These are phyloP conservation scores for Tuber umbilicatum DNA, from an alignment of 495 filamentous ascomycete species.

Conservation along the genomic window DNA sequence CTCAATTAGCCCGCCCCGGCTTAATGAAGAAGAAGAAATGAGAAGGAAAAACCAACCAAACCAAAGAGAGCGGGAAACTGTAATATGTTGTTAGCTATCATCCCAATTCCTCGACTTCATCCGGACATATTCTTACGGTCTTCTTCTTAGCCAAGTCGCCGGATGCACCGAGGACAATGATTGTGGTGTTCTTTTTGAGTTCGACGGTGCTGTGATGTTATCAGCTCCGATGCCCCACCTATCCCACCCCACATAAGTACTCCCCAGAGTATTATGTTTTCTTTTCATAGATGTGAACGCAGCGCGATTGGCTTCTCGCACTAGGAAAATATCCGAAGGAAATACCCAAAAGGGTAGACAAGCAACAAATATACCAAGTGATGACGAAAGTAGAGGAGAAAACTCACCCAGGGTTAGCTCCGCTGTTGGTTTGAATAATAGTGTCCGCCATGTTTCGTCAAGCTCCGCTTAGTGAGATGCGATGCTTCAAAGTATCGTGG, in stretches of 20 bases:
- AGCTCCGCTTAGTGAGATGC: slow-evolving; percentile 4
- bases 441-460: slow-evolving; percentile 55
- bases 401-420: slow-evolving; percentile 61
- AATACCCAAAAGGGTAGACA: slow-evolving; percentile 29
- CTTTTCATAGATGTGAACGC: not conserved
- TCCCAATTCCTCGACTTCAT: not conserved
- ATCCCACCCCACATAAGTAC: slow-evolving; percentile 21
- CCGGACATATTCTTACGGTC: slow-evolving; percentile 60
- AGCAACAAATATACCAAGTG: slow-evolving; percentile 35
- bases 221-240: slow-evolving; percentile 23
- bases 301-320: slow-evolving; percentile 34
- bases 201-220: slow-evolving; percentile 61
- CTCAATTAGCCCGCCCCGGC: slow-evolving; percentile 1
- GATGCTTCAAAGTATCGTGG: slow-evolving; percentile 23
- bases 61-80: slow-evolving; percentile 98
- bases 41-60: slow-evolving; percentile 60
- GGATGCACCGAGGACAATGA: slow-evolving; percentile 94
- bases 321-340: slow-evolving; percentile 12
- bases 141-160: slow-evolving; percentile 99
- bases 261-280: not conserved
- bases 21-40: slow-evolving; percentile 1
- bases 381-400: slow-evolving; percentile 40
- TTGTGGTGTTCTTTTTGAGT: slow-evolving; percentile 96
- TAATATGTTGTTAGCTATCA: slow-evolving; percentile 18
- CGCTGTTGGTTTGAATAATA: slow-evolving; percentile 56